These are phyloP conservation scores for Mycosarcoma mackinlayi DNA, from an alignment of 1,284 basidiomycete species.

Conservation along the genomic window DNA sequence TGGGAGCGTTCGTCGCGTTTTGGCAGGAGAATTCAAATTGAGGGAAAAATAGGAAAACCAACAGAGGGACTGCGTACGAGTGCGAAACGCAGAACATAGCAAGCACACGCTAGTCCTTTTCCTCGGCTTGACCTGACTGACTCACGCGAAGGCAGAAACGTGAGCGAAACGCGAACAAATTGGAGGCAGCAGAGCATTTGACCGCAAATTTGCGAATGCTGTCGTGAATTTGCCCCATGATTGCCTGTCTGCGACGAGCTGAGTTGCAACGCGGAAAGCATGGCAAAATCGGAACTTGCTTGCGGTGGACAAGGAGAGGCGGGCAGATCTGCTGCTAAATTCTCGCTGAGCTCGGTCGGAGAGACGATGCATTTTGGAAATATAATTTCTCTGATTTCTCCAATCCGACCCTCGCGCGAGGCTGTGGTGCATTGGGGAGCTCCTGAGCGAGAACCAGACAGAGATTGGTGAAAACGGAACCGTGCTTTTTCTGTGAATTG, in stretches of 20 bases:
- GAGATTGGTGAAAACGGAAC: no score
- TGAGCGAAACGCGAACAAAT: not conserved
- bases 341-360: no score
- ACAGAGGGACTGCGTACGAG: not conserved
- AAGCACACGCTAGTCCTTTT: no score
- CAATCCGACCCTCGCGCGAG: no score
- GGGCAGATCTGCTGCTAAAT: no score
- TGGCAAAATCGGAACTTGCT: conserved; percentile 25
- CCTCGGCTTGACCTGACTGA: no score
- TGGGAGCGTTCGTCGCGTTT: conserved; percentile 44
- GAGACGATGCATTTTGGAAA: no score
- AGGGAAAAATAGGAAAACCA: conserved; percentile 19
- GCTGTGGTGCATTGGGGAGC: no score
- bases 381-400: no score
- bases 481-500: no score
- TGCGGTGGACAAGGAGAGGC: conserved; percentile 4
- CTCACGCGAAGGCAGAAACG: conserved; percentile 8
- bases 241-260: conserved; percentile 8
- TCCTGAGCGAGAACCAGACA: no score
- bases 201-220: not conserved
- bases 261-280: conserved; percentile 16
- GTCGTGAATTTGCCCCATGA: not conserved
- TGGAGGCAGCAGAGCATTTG: not conserved
- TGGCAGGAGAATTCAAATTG: conserved; percentile 47
- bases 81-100: conserved; percentile 2